These are phyloP conservation scores for Hamigera avellanea DNA, from an alignment of 495 filamentous ascomycete genomes.

Conservation along the genomic window DNA sequence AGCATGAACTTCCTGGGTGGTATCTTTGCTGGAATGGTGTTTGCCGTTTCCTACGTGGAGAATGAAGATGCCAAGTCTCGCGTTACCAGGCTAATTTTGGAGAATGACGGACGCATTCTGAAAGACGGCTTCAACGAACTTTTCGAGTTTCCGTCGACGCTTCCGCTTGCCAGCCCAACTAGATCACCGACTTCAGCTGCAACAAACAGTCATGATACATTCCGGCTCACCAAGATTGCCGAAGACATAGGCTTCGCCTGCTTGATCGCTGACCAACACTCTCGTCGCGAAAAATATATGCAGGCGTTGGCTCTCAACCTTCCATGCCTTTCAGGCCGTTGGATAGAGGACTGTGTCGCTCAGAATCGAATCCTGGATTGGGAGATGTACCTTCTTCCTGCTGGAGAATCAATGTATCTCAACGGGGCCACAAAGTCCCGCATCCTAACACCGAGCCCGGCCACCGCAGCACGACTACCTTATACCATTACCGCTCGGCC, in stretches of 20 bases:
- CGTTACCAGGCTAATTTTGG: slow-evolving; percentile 34
- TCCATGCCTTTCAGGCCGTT: slow-evolving; percentile 69
- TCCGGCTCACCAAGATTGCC: slow-evolving; percentile 38
- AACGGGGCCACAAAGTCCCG: slow-evolving; percentile 69
- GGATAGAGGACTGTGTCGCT: slow-evolving; percentile 64
- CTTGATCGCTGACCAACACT: slow-evolving; percentile 77
- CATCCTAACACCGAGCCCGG: slow-evolving; percentile 45
- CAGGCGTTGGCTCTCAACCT: slow-evolving; percentile 86
- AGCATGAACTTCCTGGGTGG: slow-evolving; percentile 20
- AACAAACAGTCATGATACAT: slow-evolving; percentile 10
- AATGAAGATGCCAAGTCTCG: slow-evolving; percentile 41
- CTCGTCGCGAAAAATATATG: slow-evolving; percentile 85
- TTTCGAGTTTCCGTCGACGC: slow-evolving; percentile 46
- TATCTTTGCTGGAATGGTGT: slow-evolving; percentile 67
- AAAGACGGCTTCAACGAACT: slow-evolving; percentile 72
- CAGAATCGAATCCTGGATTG: slow-evolving; percentile 54
- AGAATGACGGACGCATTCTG: slow-evolving; percentile 63
- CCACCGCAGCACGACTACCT: slow-evolving; percentile 42
- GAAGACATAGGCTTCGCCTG: slow-evolving; percentile 62
- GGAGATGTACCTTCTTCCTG: slow-evolving; percentile 72
- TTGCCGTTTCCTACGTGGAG: slow-evolving; percentile 61
- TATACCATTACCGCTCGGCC: slow-evolving; percentile 45
- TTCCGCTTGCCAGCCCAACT: slow-evolving; percentile 17
- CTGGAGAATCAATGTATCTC: slow-evolving; percentile 69
- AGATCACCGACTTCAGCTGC: slow-evolving; percentile 8